Evolutionary conservation across 2,329 filamentous ascomycete genomes (phyloP), one percentile per base, ranked within the genome.

Genomic region (Beauveria australis): DNA sequence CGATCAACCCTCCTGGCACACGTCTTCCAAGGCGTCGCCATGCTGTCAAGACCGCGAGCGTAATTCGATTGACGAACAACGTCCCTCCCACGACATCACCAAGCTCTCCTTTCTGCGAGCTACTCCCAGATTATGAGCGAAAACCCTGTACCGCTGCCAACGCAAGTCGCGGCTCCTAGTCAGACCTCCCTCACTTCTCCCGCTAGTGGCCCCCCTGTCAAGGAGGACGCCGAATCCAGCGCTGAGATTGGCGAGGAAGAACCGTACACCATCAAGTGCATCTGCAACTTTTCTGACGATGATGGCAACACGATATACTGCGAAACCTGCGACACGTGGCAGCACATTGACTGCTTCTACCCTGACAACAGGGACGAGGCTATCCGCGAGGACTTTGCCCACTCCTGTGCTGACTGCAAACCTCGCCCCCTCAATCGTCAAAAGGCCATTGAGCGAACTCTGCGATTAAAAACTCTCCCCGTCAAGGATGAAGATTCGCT

Each of bases 271-370:
- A 97, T 97, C 79, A 96, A 95, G 81, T 99, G 94, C 83, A 96
- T 97, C 68, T 99, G 94, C 78, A 87, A 87, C 73, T 97, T 89
- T 75, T 79, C 86, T 73, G 92, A 96, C 78, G 94, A 99, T 80
- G 94, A 99, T 79, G 94, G 94, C 75, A 93, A 91, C 75, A 99
- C 94, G 63, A 95, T 99, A 64, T 91, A 92, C 75, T 99, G 94
- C 81, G 94, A 97, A 73, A 85, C 82, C 62, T 99, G 94, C 80
- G 90, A 96, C 72, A 94, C 92, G 54, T 99, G 94, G 94, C 94
- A 99, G 76, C 94, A 99, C 75, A 96, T 96, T 69, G 88, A 92
- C 72, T 99, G 94, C 76, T 97, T 96, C 76, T 97, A 97, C 73
- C 84, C 84, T 24, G 74, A 84, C 65, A 89, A 91, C 67, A 83